Evolutionary conservation across 345 rosid species (phyloP), one percentile per base, ranked within the genome.

Genomic region (Reutealis trisperma): DNA sequence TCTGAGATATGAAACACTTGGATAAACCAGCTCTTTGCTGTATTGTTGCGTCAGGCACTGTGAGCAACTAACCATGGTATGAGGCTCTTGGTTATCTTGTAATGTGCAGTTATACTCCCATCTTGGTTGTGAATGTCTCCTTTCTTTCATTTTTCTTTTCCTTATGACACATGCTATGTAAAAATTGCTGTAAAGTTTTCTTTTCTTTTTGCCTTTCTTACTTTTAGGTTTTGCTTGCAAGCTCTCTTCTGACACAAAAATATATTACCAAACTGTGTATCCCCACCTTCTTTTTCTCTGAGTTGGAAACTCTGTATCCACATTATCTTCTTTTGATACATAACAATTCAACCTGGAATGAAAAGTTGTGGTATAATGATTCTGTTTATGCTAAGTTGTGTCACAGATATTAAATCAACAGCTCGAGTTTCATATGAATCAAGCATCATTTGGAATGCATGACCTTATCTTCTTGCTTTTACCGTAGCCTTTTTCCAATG

Each of bases 121-220:
- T 72, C 15, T 52, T 21, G 52, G 67, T 70, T 75, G 74, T 72
- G 74, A 75, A 44, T 68, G 75, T 66, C 47, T 2, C 21, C 59
- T 44, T 21, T 14, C 8, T 37, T 25, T 37, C 30, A n/a, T 42
- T 27, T 16, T 16, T 78, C 24, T 51, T 82, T 61, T 63, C 60
- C 44, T 69, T 67, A 81, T 55, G 61, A 24, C 4, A 30, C 74
- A 76, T 75, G 70, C 71, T 22, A 15, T 79, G 77, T 76, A 83
- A 72, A 87, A 79, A 83, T 71, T 32, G 58, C 77, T 82, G 84
- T 82, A 85, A 81, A 82, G 84, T 52, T 63, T 67, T 62, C 63
- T 8, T 42, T 49, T 55, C 24, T 54, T 22, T 24, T 21, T 22
- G 13, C 22, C 27, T 14, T 16, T 41, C 21, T 70, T 22, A 15